These are phyloP conservation scores for Penicillium corylophilum DNA, from an alignment of 2,329 filamentous ascomycete genomes.

Conservation along the genomic window DNA sequence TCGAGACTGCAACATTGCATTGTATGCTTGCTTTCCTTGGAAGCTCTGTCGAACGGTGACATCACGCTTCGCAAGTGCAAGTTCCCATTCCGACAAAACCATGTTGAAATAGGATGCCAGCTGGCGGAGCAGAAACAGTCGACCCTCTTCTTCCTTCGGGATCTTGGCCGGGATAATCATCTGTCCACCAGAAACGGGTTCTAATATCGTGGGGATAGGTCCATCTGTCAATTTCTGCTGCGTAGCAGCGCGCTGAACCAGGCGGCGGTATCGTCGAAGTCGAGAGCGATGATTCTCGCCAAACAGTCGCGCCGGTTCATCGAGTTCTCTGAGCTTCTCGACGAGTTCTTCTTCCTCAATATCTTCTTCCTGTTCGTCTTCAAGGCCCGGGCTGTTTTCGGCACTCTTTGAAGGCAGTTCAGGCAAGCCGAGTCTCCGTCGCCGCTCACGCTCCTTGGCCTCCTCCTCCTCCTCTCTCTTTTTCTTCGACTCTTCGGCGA, in stretches of 20 bases:
- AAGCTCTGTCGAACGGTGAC: conserved; percentile 65
- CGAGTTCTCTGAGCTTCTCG: conserved; percentile 65
- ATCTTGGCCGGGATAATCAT: conserved; percentile 75
- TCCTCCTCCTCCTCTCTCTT: conserved; percentile 71
- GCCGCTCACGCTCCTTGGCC: conserved; percentile 68
- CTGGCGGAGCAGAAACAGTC: conserved; percentile 76
- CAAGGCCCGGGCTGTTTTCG: conserved; percentile 26
- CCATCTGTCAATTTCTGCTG: conserved; percentile 59
- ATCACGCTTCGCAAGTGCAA: conserved; percentile 65
- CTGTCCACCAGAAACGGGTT: conserved; percentile 76
- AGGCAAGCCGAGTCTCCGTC: conserved; percentile 77
- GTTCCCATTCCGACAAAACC: conserved; percentile 85
- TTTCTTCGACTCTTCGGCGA: conserved; percentile 76
- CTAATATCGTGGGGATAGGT: conserved; percentile 82
- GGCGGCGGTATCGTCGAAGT: conserved; percentile 67
- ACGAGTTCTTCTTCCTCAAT: conserved; percentile 70
- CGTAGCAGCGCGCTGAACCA: conserved; percentile 48
- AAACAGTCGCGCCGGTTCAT: conserved; percentile 74
- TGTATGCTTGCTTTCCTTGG: conserved; percentile 76
- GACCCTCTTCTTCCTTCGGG: conserved; percentile 63
- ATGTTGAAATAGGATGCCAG: conserved; percentile 94
- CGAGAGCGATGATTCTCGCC: conserved; percentile 73
- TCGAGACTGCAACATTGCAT: conserved; percentile 80
- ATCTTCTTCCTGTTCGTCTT: conserved; percentile 53
- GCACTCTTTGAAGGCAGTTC: conserved; percentile 56